phyloP scores from a whole-genome alignment of 208 protist genomes.

The Blechomonas ayalai region DNA sequence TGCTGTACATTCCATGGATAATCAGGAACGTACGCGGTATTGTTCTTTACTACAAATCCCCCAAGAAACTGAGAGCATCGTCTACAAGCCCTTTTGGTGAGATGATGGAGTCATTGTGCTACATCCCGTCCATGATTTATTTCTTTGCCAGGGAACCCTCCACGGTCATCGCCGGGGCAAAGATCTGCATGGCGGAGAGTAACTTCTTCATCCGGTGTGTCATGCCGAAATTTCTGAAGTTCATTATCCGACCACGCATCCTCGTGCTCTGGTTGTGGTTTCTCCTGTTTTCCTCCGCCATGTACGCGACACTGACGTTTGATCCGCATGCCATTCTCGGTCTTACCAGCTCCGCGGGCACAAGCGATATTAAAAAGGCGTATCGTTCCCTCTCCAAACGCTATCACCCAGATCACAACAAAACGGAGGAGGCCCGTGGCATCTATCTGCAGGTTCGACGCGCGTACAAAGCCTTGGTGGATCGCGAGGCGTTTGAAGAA shows the following conservation, averaged over 20 bases:
- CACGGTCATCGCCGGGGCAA: conserved; percentile 49
- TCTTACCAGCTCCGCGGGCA: conserved; percentile 38
- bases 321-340: conserved; percentile 81
- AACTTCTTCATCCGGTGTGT: conserved; percentile 76
- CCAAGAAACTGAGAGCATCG: conserved; percentile 32
- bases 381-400: conserved; percentile 73
- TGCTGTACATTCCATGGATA: conserved; percentile 85
- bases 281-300: conserved; percentile 78
- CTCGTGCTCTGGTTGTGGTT: conserved; percentile 73
- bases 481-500: conserved; percentile 87
- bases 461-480: conserved; percentile 90
- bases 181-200: conserved; percentile 64
- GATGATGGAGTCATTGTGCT: conserved; percentile 54
- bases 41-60: conserved; percentile 50
- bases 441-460: conserved; percentile 84
- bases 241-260: conserved; percentile 77
- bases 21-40: conserved; percentile 41
- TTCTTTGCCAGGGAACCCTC: conserved; percentile 30
- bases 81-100: conserved; percentile 51
- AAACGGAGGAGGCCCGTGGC: conserved; percentile 76
- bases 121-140: conserved; percentile 44
- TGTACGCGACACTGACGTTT: conserved; percentile 86
- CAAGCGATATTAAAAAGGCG: conserved; percentile 79
- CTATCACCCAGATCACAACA: conserved; percentile 91
- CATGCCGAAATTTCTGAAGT: conserved; percentile 81